Percentiles rank a stretch among this genome's conserved stretches.
phyloP scores from a whole-genome alignment of 2,329 filamentous ascomycete species.

The Pyrenochaeta sp. region DNA sequence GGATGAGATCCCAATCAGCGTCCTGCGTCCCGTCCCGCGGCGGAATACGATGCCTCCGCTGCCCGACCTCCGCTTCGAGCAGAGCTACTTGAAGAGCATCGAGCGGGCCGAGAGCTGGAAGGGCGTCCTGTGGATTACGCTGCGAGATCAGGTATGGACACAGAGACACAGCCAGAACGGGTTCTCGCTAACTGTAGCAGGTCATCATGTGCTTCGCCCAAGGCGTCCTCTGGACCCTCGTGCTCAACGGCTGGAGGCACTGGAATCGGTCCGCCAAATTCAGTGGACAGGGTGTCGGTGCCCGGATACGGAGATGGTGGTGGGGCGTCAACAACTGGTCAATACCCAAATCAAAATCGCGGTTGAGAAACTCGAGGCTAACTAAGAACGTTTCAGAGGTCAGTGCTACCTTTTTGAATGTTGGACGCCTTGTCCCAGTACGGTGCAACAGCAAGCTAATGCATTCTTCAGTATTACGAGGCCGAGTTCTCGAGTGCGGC shows the following conservation, averaged over 20 bases:
- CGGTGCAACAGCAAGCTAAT: conserved; percentile 16
- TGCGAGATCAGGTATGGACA: conserved; percentile 78
- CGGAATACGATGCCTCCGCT: conserved; percentile 71
- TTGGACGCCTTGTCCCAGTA: conserved; percentile 20
- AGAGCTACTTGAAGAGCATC: conserved; percentile 95
- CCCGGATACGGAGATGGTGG: conserved; percentile 88
- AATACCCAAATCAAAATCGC: conserved; percentile 31
- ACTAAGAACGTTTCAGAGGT: conserved; percentile 47
- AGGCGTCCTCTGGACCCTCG: conserved; percentile 86
- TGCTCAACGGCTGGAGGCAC: conserved; percentile 84
- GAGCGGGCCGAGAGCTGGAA: conserved; percentile 79
- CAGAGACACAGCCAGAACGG: not conserved
- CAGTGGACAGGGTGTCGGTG: conserved; percentile 78
- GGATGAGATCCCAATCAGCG: conserved; percentile 73
- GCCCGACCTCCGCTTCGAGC: conserved; percentile 91
- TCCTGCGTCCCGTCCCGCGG: conserved; percentile 64
- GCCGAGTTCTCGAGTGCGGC: conserved; percentile 34
- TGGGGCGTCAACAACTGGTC: conserved; percentile 91
- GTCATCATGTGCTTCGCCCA: conserved; percentile 86
- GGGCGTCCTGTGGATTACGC: conserved; percentile 81
- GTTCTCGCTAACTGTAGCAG: conserved; percentile 52
- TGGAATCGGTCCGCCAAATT: conserved; percentile 85
- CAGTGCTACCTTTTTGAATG: conserved; percentile 42
- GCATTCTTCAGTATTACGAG: conserved; percentile 33
- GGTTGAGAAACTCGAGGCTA: conserved; percentile 38